Evolutionary conservation across 805 yeast species (phyloP), one percentile per base, ranked within the genome.

Genomic region (Teunomyces panamensis): DNA sequence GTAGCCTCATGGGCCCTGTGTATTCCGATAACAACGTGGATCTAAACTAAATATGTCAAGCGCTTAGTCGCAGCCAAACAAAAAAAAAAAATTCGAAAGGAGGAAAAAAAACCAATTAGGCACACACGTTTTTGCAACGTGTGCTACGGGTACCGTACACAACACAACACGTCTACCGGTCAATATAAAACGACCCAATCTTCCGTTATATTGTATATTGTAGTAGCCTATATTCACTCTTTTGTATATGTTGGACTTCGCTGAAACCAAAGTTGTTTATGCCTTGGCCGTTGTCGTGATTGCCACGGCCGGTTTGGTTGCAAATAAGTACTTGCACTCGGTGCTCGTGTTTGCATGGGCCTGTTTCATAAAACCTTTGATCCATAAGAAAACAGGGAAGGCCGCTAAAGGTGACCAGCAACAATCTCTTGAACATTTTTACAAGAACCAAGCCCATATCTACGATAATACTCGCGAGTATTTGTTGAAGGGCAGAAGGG

Each of bases 361-460:
- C 43, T 84, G 89, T 56, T 84, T 84, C 55, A 53, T 84, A 51
- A 82, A 79, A 58, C 89, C 89, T 2, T 71, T 81, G 43, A 30
- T 64, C 53, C 63, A 44, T 60, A 74, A 52, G 52, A 65, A 45
- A 44, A 69, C 33, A 55, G 51, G 45, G 4, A 56, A 59, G n/a
- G 26, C 46, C 13, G 26, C 37, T 34, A 45, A 43, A 34, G 33
- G 35, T 35, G 71, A 75, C 45, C 89, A 84, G 59, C 85, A 81
- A 57, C 75, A 75, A 30, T 78, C 80, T 4, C 73, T 84, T 48
- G 96, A 88, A 63, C 68, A 76, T 24, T 87, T 87, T 62, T 87
- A 87, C 68, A 79, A 80, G 57, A 80, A 81, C 41, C 96, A 88
- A 66, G 95, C 95, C 8, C 79, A 78, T 47, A 76, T 88, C 39